phyloP scores from a whole-genome alignment of 139 green algal genomes.

The Closterium sp. region DNA sequence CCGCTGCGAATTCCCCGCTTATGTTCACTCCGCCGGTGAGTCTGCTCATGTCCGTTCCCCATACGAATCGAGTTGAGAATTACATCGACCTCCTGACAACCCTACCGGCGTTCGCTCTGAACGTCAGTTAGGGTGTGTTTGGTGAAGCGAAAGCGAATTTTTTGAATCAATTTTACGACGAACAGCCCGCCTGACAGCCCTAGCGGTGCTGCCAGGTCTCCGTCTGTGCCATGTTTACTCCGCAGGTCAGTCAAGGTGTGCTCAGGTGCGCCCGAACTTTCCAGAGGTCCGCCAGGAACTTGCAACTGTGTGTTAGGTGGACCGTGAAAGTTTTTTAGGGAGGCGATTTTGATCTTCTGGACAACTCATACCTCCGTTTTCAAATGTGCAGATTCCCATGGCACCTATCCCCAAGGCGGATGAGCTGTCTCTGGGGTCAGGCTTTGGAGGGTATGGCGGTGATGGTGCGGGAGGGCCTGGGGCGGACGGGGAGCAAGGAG shows the following conservation, averaged over 20 bases:
- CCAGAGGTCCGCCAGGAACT: too few species aligned
- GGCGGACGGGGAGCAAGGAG: constrained; percentile 11
- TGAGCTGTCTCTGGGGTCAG: constrained; percentile 19
- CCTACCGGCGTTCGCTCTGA: too few species aligned
- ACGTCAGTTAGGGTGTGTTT: too few species aligned
- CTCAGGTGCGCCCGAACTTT: too few species aligned
- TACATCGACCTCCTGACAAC: too few species aligned
- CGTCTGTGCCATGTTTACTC: constrained; percentile 31
- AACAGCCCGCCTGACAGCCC: constrained; percentile 43
- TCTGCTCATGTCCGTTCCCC: too few species aligned
- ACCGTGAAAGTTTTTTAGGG: too few species aligned
- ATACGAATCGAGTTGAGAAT: too few species aligned
- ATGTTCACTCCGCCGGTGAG: constrained; percentile 36
- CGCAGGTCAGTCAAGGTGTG: constrained; percentile 15
- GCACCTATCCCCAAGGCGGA: constrained; percentile 44
- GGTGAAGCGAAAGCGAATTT: too few species aligned
- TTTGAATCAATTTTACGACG: constrained; percentile 6
- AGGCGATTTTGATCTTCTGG: too few species aligned
- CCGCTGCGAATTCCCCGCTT: constrained; percentile 12
- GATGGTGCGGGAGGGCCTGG: not conserved
- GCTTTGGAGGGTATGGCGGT: not conserved
- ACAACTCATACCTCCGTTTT: too few species aligned
- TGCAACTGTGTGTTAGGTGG: too few species aligned
- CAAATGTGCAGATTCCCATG: constrained; percentile 43
- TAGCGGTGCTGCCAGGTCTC: constrained; percentile 6